Conservation (phyloP, 495 filamentous ascomycete genomes). For the Oleoguttula mirabilis region DNA sequence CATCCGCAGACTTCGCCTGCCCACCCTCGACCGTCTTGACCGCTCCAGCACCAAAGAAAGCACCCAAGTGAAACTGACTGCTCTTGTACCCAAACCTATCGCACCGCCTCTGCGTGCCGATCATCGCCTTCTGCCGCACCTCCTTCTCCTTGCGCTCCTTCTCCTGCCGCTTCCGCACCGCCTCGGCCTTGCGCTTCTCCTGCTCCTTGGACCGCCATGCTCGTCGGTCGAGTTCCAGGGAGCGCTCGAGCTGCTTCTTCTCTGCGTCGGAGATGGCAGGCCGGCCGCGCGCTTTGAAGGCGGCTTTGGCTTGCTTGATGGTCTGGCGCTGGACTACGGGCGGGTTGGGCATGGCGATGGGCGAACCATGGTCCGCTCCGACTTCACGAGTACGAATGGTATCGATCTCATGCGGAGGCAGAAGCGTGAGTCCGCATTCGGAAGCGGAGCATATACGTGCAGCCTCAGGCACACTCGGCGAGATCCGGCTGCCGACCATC, state of each 20-base stretch:
- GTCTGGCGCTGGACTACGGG: conserved; percentile 11
- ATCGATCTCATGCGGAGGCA: too few species aligned
- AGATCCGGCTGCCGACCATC: too few species aligned
- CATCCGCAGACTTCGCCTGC: too few species aligned
- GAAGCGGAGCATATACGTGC: too few species aligned
- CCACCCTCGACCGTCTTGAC: not conserved
- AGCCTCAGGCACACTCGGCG: too few species aligned
- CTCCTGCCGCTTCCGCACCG: conserved; percentile 14
- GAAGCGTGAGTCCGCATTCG: too few species aligned
- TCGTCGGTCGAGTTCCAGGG: conserved; percentile 19
- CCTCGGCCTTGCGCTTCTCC: conserved; percentile 18
- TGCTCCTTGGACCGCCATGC: conserved; percentile 15
- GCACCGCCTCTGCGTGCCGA: conserved; percentile 8
- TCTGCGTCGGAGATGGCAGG: conserved; percentile 19
- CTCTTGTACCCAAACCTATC: conserved; percentile 17
- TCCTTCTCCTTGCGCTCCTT: conserved; percentile 18
- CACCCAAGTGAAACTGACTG: conserved; percentile 18
- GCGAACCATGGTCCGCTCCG: too few species aligned
- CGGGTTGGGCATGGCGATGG: too few species aligned
- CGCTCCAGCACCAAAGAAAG: conserved; percentile 10
- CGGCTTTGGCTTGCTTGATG: conserved; percentile 19
- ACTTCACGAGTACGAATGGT: too few species aligned
- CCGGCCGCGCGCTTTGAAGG: conserved; percentile 15
- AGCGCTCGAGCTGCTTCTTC: conserved; percentile 19
- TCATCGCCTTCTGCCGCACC: conserved; percentile 1